Conservation (phyloP, 345 rosid genomes). For the Physaria fendleri region DNA sequence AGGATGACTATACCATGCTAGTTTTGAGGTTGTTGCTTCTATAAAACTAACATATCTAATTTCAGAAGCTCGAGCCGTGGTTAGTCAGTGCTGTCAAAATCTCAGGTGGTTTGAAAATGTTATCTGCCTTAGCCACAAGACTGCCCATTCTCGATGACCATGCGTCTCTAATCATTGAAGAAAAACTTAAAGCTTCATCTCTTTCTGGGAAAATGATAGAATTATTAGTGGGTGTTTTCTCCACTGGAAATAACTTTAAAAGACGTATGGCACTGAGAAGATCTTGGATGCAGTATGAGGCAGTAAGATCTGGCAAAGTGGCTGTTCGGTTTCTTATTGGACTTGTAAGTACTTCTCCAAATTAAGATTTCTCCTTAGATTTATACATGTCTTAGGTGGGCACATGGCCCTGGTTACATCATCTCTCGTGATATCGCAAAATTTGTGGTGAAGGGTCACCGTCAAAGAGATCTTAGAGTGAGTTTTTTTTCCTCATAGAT, state of each 20-base stretch:
- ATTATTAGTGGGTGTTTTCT: slow-evolving; percentile 77
- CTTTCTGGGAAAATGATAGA: slow-evolving; percentile 40
- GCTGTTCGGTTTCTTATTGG: slow-evolving; percentile 89
- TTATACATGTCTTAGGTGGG: slow-evolving; percentile 40
- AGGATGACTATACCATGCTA: slow-evolving; percentile 13
- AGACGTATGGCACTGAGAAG: slow-evolving; percentile 90
- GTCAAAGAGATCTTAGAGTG: slow-evolving; percentile 60
- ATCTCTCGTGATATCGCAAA: slow-evolving; percentile 71
- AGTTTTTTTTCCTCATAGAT: slow-evolving; percentile 9
- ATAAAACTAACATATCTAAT: not conserved
- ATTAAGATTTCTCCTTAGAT: not conserved
- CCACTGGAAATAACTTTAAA: slow-evolving; percentile 84
- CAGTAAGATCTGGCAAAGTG: slow-evolving; percentile 61
- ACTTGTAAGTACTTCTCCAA: slow-evolving; percentile 52
- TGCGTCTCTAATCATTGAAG: slow-evolving; percentile 47
- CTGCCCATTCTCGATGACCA: slow-evolving; percentile 70
- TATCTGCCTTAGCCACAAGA: slow-evolving; percentile 63
- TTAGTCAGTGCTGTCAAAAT: slow-evolving; percentile 53
- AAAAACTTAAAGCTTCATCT: slow-evolving; percentile 64
- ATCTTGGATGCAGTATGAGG: slow-evolving; percentile 85
- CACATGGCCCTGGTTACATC: slow-evolving; percentile 92
- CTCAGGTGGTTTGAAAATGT: slow-evolving; percentile 48
- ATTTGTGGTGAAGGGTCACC: slow-evolving; percentile 64
- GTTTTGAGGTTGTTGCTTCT: slow-evolving; percentile 1
- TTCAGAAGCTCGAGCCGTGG: slow-evolving; percentile 87